Evolutionary conservation across 2,329 filamentous ascomycete genomes (phyloP).

Genomic region (Arthrinium puccinioides): DNA sequence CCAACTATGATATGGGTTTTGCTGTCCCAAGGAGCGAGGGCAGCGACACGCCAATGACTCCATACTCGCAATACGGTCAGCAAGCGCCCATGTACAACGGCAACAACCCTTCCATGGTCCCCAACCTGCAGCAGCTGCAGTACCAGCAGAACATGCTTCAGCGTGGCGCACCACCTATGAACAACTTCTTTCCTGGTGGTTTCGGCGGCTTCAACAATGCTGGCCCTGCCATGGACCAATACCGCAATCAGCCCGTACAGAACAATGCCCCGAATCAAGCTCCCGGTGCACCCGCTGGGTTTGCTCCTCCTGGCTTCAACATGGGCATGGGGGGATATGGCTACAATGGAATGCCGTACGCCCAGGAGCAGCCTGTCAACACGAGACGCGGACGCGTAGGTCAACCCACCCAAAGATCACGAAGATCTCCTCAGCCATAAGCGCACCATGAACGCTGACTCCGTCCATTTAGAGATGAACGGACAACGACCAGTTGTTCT

Average conservation of each 20-base stretch:
- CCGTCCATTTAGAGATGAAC: background rate
- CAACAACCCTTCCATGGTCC: slow-evolving; percentile 35
- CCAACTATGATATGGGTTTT: slow-evolving; percentile 45
- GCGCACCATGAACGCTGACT: slow-evolving; percentile 1
- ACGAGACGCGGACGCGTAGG: slow-evolving; percentile 52
- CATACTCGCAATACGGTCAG: slow-evolving; percentile 43
- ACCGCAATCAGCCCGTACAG: slow-evolving; percentile 41
- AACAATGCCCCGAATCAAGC: slow-evolving; percentile 46
- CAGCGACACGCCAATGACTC: slow-evolving; percentile 40
- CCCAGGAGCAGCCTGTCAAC: slow-evolving; percentile 50
- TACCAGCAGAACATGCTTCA: slow-evolving; percentile 53
- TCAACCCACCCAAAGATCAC: slow-evolving; percentile 26
- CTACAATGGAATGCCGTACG: slow-evolving; percentile 40
- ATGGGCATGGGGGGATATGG: slow-evolving; percentile 22
- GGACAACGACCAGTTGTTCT: background rate
- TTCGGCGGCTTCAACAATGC: slow-evolving; percentile 45
- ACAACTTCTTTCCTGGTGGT: slow-evolving; percentile 48
- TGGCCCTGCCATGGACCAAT: slow-evolving; percentile 46
- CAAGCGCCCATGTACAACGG: slow-evolving; percentile 46
- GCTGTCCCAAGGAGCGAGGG: slow-evolving; percentile 45
- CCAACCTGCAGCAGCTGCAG: slow-evolving; percentile 47
- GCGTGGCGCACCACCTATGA: slow-evolving; percentile 45
- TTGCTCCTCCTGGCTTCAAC: slow-evolving; percentile 23
- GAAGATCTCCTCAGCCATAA: slow-evolving; percentile 21
- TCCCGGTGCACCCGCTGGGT: slow-evolving; percentile 24